Evolutionary conservation across 768 basidiomycete genomes (phyloP).

Genomic region (Boletus eberwhitei): DNA sequence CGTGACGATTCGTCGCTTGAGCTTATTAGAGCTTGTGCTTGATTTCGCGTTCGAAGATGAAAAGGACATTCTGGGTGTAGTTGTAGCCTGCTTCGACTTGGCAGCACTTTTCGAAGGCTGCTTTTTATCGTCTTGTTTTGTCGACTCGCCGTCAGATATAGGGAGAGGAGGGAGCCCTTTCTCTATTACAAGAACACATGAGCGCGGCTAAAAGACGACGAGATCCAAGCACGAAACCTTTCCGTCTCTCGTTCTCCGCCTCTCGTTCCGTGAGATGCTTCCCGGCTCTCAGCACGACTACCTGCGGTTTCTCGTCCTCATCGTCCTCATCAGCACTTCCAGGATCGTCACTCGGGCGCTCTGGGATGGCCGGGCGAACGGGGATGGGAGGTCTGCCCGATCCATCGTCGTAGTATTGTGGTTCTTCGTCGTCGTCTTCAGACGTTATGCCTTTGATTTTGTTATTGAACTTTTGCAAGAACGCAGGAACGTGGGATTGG

Average conservation of each 20-base stretch:
- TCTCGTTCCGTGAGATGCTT: constrained; percentile 81
- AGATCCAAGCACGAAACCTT: constrained; percentile 44
- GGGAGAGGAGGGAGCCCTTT: constrained; percentile 59
- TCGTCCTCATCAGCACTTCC: constrained; percentile 73
- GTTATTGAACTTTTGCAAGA: constrained; percentile 64
- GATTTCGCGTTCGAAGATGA: constrained; percentile 33
- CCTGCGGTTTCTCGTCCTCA: constrained; percentile 79
- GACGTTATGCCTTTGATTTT: constrained; percentile 51
- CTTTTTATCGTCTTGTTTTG: constrained; percentile 29
- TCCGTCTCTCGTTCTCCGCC: constrained; percentile 71
- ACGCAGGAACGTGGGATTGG: constrained; percentile 55
- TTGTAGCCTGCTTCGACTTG: constrained; percentile 20
- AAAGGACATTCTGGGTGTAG: constrained; percentile 35
- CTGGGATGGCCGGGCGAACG: constrained; percentile 65
- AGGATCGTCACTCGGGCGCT: constrained; percentile 62
- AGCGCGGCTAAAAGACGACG: background rate
- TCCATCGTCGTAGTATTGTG: constrained; percentile 60
- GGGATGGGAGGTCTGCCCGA: constrained; percentile 74
- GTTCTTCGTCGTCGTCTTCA: constrained; percentile 45
- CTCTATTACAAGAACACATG: constrained; percentile 37
- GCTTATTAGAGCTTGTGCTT: constrained; percentile 24
- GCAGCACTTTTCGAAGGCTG: constrained; percentile 14
- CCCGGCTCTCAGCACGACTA: constrained; percentile 85
- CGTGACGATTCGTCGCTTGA: constrained; percentile 36
- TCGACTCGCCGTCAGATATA: constrained; percentile 30